Evolutionary conservation across 1,284 basidiomycete species (phyloP).

Genomic region (Puccinia novopanici): DNA sequence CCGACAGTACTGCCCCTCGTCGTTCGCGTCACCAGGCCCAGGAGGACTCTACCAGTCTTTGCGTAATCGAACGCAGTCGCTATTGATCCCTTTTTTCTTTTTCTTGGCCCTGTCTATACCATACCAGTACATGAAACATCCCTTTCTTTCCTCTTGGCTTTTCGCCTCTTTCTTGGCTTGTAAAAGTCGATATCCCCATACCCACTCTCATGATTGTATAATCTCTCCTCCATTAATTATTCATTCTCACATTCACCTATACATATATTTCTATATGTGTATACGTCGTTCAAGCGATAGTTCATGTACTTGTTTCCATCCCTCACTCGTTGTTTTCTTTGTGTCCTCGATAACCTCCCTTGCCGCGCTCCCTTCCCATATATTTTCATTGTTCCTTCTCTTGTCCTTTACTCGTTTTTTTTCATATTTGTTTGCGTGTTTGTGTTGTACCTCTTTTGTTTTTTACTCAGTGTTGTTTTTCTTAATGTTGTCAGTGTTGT

Average conservation of each 20-base stretch:
- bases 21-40: neutral
- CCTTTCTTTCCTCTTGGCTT: neutral
- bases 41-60: constrained; percentile 2
- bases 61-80: constrained; percentile 11
- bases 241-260: too few species aligned
- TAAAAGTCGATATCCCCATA: neutral
- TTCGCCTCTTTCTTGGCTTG: neutral
- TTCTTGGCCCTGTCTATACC: too few species aligned
- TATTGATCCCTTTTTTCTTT: neutral
- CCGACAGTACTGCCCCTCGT: neutral
- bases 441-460: neutral
- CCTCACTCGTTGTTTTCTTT: neutral
- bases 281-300: neutral
- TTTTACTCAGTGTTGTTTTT: neutral
- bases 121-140: neutral
- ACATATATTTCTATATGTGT: too few species aligned
- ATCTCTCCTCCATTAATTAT: neutral
- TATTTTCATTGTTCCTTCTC: neutral
- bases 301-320: neutral
- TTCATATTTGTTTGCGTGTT: neutral
- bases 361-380: neutral
- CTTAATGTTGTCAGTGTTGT: neutral
- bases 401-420: neutral
- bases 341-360: neutral
- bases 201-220: neutral